A percentile compares a stretch with the other conserved stretches of the same genome.
These are phyloP conservation scores for Nicotiana tabacum DNA, from an alignment of 257 asterid species.

Conservation along the genomic window DNA sequence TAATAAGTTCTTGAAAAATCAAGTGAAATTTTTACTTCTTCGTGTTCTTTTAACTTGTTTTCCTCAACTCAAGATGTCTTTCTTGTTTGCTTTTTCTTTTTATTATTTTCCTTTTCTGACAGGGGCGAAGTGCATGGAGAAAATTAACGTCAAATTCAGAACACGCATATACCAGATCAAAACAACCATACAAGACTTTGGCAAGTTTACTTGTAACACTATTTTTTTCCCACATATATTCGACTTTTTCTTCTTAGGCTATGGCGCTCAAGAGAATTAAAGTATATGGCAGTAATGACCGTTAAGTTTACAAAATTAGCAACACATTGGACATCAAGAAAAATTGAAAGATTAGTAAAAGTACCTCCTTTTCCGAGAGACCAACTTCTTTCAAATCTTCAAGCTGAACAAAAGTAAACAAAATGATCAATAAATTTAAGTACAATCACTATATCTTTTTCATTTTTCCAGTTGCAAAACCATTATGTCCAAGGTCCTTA, in stretches of 20 bases:
- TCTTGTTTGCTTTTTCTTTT: neutral
- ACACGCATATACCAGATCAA: neutral
- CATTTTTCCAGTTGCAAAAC: neutral
- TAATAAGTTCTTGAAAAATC: neutral
- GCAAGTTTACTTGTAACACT: neutral
- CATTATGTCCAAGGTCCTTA: constrained; percentile 24
- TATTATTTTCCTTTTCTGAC: neutral
- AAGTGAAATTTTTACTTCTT: neutral
- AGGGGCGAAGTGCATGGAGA: neutral
- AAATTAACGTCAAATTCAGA: neutral
- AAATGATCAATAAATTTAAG: neutral
- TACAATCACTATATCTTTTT: neutral
- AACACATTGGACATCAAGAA: neutral
- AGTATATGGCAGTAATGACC: neutral
- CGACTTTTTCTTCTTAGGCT: neutral
- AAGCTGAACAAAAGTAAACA: constrained; percentile 38
- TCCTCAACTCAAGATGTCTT: neutral
- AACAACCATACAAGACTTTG: neutral
- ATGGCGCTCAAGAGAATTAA: neutral
- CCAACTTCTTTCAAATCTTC: constrained; percentile 78
- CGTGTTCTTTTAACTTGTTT: neutral
- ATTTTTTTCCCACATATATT: neutral
- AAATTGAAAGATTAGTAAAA: neutral
- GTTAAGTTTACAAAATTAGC: neutral
- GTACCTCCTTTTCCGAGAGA: constrained; percentile 76